Base-by-base conservation (phyloP, 1,284 basidiomycete species). In the Ganoderma meredithae region DNA sequence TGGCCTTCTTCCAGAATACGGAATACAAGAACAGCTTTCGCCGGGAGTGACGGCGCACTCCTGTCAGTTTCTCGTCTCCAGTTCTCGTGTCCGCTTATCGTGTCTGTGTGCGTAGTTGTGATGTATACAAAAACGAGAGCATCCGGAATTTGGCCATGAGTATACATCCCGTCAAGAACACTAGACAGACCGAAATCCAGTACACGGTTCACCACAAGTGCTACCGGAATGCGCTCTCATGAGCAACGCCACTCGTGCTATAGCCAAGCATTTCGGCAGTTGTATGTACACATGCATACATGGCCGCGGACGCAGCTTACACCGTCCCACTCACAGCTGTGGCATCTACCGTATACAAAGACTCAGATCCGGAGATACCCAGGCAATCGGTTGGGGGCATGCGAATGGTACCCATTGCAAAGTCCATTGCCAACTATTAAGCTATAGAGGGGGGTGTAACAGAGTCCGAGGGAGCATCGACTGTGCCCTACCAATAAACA, bases 21-120 rank as follows among this genome's bases (percentile, higher is more conserved):
- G 71, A 72, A 8, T 72, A 65, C 62, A 71, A 71, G 64, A 69
- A 72, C 25, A 56, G 71, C 15, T 71, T 63, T 62, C 66, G 66
- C 5, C 53, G 71, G 63, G 66, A 72, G 31, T 72, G 52, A 47
- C 22, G 1, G 60, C 10, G 12, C 4, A 47, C 44, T n/a, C 22
- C 44, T 10, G 22, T 10, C n/a, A 47, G 8, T 47, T 47, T 31
- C 27, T 31, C 27, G 27, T 31, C 27, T 31, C 27, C 27, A 31
- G 27, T 41, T 41, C 41, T 41, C 41, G 41, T 17, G 41, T 15
- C 13, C 5, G 41, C 13, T 15, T 15, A 10, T 13, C 47, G 25
- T 49, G 47, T 19, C 10, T 13, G 47, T 13, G 47, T 25, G 4
- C 9, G 10, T 25, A 8, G 3, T 13, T 5, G 4, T 25, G 25